Evolutionary conservation across 2,329 filamentous ascomycete genomes (phyloP).

Genomic region (Fusarium burgessii): DNA sequence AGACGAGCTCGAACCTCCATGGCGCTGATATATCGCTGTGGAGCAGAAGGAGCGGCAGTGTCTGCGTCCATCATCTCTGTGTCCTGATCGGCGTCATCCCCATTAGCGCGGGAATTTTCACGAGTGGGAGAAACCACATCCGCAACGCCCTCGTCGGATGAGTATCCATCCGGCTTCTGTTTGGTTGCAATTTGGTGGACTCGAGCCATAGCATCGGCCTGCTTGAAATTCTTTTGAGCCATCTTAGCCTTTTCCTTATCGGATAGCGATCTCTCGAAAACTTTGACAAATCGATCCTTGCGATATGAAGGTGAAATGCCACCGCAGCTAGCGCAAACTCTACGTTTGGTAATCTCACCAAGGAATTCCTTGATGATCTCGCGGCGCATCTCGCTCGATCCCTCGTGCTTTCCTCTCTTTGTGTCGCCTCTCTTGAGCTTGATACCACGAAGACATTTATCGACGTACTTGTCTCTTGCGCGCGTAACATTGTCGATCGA

Average conservation of each 20-base stretch:
- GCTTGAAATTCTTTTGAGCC: slow-evolving; percentile 74
- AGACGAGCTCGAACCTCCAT: slow-evolving; percentile 86
- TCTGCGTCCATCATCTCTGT: slow-evolving; percentile 51
- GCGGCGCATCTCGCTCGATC: slow-evolving; percentile 80
- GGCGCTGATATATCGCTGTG: slow-evolving; percentile 82
- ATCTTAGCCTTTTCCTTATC: slow-evolving; percentile 83
- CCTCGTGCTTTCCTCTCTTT: slow-evolving; percentile 81
- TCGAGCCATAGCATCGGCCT: slow-evolving; percentile 75
- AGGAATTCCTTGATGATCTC: slow-evolving; percentile 85
- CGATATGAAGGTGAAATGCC: slow-evolving; percentile 85
- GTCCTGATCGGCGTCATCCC: slow-evolving; percentile 62
- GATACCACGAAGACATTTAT: slow-evolving; percentile 74
- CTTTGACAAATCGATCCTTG: slow-evolving; percentile 92
- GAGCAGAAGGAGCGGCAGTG: slow-evolving; percentile 22
- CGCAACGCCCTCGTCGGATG: slow-evolving; percentile 76
- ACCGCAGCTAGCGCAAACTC: slow-evolving; percentile 74
- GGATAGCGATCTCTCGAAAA: slow-evolving; percentile 85
- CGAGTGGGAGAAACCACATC: slow-evolving; percentile 67
- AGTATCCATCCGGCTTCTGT: slow-evolving; percentile 57
- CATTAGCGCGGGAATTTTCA: slow-evolving; percentile 53
- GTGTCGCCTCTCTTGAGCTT: slow-evolving; percentile 62
- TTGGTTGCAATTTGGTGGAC: slow-evolving; percentile 52
- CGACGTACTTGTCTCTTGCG: slow-evolving; percentile 75
- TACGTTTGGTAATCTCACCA: slow-evolving; percentile 74
- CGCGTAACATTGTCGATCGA: slow-evolving; percentile 65